Conservation (phyloP, 352 stramenopile genomes). For the Pythium apleroticum region DNA sequence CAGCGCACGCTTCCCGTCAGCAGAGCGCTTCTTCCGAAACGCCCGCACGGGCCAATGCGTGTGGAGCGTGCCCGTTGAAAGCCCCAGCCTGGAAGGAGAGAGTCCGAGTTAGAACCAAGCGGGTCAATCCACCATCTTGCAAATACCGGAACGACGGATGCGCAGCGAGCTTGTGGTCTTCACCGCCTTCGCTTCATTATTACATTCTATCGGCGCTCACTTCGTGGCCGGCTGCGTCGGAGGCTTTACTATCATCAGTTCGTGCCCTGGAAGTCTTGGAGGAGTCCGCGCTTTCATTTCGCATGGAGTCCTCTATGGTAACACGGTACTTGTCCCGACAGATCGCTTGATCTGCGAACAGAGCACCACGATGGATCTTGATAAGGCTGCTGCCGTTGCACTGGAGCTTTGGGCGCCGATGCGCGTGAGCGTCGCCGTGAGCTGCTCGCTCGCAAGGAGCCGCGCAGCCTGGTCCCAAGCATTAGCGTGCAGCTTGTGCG, state of each 20-base stretch:
- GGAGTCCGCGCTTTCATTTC: neutral
- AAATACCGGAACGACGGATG: neutral
- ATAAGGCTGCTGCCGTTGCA: constrained; percentile 6
- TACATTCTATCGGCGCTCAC: neutral
- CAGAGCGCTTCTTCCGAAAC: constrained; percentile 50
- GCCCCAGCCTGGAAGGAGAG: neutral
- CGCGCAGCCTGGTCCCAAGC: constrained; percentile 12
- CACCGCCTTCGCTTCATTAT: neutral
- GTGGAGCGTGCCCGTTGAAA: constrained; percentile 26
- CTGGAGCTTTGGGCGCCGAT: constrained; percentile 7
- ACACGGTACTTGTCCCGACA: neutral
- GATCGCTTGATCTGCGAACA: constrained; percentile 19
- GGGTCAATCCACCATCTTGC: neutral
- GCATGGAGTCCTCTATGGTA: neutral
- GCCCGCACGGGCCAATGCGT: constrained; percentile 35
- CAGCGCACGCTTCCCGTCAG: constrained; percentile 21
- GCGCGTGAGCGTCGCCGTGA: constrained; percentile 10
- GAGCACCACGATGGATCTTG: constrained; percentile 9
- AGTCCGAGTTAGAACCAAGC: neutral
- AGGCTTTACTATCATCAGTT: neutral
- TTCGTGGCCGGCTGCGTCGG: neutral
- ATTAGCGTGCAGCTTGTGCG: neutral
- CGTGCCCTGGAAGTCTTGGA: neutral
- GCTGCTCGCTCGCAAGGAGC: constrained; percentile 9
- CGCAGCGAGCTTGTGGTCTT: neutral